Evolutionary conservation across 176 grass and related monocot species (phyloP).

Genomic region (Oryza meridionalis): DNA sequence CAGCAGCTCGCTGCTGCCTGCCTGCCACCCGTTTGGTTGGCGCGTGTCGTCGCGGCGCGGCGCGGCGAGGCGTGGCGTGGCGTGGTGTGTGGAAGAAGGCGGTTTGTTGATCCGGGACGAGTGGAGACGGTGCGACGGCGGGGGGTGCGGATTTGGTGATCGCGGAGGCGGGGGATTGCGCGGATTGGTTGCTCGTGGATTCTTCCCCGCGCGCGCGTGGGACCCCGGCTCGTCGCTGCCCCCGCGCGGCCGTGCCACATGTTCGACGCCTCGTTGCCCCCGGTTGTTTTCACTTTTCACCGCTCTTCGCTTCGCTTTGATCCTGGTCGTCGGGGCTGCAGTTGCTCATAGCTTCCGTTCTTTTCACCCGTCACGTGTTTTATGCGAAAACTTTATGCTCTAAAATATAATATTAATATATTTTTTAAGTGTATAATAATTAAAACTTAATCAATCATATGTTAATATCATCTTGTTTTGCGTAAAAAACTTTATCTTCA

Average conservation of each 20-base stretch:
- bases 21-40: slow-evolving; percentile 19
- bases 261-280: not conserved
- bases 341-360: no score
- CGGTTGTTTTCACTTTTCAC: slow-evolving; percentile 19
- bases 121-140: slow-evolving; percentile 50
- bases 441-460: no score
- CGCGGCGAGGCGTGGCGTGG: no score
- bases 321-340: no score
- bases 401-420: no score
- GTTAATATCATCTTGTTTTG: no score
- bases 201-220: not conserved
- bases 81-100: slow-evolving; percentile 30
- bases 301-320: no score
- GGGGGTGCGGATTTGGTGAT: slow-evolving; percentile 36
- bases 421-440: no score
- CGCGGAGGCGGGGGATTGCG: slow-evolving; percentile 40
- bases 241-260: slow-evolving; percentile 18
- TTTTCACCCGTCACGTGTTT: no score
- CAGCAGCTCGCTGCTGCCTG: not conserved
- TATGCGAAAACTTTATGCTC: no score
- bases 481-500: no score
- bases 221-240: slow-evolving; percentile 15
- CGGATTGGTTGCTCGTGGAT: slow-evolving; percentile 36
- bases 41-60: slow-evolving; percentile 14
- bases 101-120: slow-evolving; percentile 39